These are phyloP conservation scores for Suillus sp. DNA, from an alignment of 768 basidiomycete genomes.

Conservation along the genomic window DNA sequence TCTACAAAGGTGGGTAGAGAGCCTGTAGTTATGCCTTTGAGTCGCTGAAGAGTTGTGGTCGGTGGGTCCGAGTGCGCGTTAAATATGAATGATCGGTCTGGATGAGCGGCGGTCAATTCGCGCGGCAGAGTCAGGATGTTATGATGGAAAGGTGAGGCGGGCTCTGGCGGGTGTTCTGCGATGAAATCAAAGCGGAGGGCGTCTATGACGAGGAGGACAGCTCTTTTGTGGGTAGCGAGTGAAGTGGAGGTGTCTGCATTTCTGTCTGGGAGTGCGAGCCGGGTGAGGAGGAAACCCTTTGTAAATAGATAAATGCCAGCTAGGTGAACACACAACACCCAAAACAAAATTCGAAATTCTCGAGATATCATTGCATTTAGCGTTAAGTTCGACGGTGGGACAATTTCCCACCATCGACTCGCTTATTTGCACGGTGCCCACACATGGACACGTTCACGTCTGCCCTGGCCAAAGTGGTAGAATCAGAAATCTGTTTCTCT, in stretches of 20 bases:
- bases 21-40: constrained; percentile 94
- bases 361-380: constrained; percentile 19
- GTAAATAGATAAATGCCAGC: constrained; percentile 89
- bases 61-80: constrained; percentile 93
- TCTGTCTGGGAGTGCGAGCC: constrained; percentile 40
- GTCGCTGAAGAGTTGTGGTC: constrained; percentile 90
- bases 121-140: constrained; percentile 79
- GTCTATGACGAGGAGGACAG: constrained; percentile 87
- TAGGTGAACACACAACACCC: constrained; percentile 68
- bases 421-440: no score
- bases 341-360: constrained; percentile 43
- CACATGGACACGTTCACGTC: no score
- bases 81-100: constrained; percentile 80
- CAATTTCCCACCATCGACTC: no score
- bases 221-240: constrained; percentile 71
- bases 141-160: constrained; percentile 73
- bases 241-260: constrained; percentile 37
- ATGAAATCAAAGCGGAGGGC: constrained; percentile 94
- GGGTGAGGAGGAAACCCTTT: constrained; percentile 86
- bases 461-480: no score
- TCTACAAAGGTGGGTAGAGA: constrained; percentile 96
- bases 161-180: constrained; percentile 59
- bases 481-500: no score
- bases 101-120: constrained; percentile 63
- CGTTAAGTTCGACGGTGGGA: no score